Conservation (phyloP, 352 stramenopile genomes). For the Globisporangium alternatum region DNA sequence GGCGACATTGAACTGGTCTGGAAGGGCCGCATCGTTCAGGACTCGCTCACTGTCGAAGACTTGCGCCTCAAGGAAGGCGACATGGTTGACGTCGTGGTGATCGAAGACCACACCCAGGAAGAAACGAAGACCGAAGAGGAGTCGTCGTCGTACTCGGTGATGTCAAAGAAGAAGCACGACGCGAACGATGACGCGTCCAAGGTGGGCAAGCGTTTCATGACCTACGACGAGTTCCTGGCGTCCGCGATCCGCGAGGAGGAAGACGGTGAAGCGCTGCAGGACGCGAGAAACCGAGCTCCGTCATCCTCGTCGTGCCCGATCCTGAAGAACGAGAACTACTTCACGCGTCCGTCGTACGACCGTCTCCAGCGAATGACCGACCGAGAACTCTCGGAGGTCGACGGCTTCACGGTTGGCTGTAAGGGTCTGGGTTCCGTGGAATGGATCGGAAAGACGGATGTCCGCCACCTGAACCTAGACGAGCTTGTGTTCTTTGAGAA, state of each 20-base stretch:
- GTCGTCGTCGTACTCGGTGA: slow-evolving; percentile 18
- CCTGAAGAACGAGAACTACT: slow-evolving; percentile 79
- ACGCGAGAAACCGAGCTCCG: slow-evolving; percentile 16
- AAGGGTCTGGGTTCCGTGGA: slow-evolving; percentile 75
- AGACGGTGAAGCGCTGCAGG: slow-evolving; percentile 25
- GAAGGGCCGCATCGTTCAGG: slow-evolving; percentile 58
- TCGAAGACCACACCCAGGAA: slow-evolving; percentile 43
- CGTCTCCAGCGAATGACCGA: slow-evolving; percentile 71
- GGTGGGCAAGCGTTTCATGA: slow-evolving; percentile 66
- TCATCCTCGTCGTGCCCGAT: slow-evolving; percentile 47
- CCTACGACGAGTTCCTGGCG: slow-evolving; percentile 76
- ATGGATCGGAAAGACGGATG: slow-evolving; percentile 79
- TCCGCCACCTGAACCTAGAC: slow-evolving; percentile 76
- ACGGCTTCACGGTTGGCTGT: slow-evolving; percentile 77
- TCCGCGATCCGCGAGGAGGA: slow-evolving; percentile 52
- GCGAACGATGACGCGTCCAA: slow-evolving; percentile 20
- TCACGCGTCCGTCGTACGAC: slow-evolving; percentile 70
- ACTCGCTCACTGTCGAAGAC: slow-evolving; percentile 39
- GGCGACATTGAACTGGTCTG: slow-evolving; percentile 59
- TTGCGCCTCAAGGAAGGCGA: slow-evolving; percentile 65
- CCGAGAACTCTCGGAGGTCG: slow-evolving; percentile 59
- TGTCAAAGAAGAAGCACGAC: slow-evolving; percentile 34
- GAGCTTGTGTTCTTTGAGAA: slow-evolving; percentile 79
- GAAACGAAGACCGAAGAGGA: slow-evolving; percentile 30
- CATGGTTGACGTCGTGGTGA: slow-evolving; percentile 63